Evolutionary conservation across 2,329 filamentous ascomycete species (phyloP).

Genomic region (Talaromyces sp.): DNA sequence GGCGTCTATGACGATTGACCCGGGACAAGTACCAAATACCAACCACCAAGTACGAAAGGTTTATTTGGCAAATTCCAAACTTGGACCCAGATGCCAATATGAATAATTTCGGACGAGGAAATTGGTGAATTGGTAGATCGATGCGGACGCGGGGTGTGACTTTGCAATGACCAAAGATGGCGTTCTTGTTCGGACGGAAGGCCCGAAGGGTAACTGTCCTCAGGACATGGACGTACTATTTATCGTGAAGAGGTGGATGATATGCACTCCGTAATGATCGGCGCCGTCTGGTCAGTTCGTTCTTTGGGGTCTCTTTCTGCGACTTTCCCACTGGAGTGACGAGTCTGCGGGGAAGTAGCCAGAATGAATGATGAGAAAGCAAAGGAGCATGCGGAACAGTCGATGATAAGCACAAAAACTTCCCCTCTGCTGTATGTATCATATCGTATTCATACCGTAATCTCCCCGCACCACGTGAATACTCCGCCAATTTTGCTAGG

Average conservation of each 20-base stretch:
- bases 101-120: not conserved
- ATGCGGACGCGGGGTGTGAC: not conserved
- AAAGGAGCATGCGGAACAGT: not conserved
- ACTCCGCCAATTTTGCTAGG: not conserved
- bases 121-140: not conserved
- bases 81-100: not conserved
- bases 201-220: not conserved
- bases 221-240: not conserved
- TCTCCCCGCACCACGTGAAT: slow-evolving; percentile 18
- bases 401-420: slow-evolving; percentile 1
- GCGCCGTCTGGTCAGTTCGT: not conserved
- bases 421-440: not conserved
- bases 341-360: not conserved
- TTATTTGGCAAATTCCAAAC: not conserved
- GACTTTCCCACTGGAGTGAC: not conserved
- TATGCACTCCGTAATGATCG: slow-evolving; percentile 8
- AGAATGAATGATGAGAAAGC: not conserved
- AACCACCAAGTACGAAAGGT: not conserved
- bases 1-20: not conserved
- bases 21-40: not conserved
- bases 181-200: slow-evolving; percentile 10
- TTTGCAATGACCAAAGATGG: not conserved
- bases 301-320: not conserved
- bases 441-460: not conserved
- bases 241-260: not conserved